Evolutionary conservation across 2,329 filamentous ascomycete genomes (phyloP), one percentile per base, ranked within the genome.

Genomic region (Fonsecaea multimorphosa): DNA sequence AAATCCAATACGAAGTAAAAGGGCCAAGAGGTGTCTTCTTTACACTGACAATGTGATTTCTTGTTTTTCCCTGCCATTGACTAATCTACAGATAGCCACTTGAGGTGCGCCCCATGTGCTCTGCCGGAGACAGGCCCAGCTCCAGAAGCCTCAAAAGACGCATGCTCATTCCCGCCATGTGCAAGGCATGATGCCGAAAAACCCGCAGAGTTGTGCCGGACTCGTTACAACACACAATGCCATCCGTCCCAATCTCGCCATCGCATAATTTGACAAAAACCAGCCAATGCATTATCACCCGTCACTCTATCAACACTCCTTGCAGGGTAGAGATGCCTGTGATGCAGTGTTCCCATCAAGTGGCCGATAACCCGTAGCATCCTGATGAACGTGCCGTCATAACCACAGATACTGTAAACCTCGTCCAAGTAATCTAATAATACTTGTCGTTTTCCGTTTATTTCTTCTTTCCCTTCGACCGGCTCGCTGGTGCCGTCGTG

Each of bases 391-490:
- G 53, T 61, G 46, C 49, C 19, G 19, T 61, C 58, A 61, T 55
- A 44, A 63, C 40, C 59, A 19, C 29, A 24, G 40, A 53, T 44
- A 32, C 8, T 12, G 44, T 11, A 49, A 49, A 49, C 9, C n/a
- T 24, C 19, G 11, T 24, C 38, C 14, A 11, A 40, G 38, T 24
- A 49, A 3, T 49, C 22, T 24, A 49, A 24, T 11, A 49, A 49
- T 49, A 24, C 44, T 49, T 8, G 44, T 12, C 2, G 14, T 49
- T 3, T 49, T 19, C 22, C 51, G 14, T 31, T 79, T 77, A 82
- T 72, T 78, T 84, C 79, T 83, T 85, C 65, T 78, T 81, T 54
- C 79, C 84, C 32, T 78, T 78, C 76, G 86, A 82, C 68, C 77
- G 74, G 75, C 83, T 78, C 66, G 77, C 74, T 72, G 66, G 55